Percentiles rank a stretch among this genome's conserved stretches.
These are phyloP conservation scores for Carex myosuroides DNA, from an alignment of 176 grass and related monocot species.

Conservation along the genomic window DNA sequence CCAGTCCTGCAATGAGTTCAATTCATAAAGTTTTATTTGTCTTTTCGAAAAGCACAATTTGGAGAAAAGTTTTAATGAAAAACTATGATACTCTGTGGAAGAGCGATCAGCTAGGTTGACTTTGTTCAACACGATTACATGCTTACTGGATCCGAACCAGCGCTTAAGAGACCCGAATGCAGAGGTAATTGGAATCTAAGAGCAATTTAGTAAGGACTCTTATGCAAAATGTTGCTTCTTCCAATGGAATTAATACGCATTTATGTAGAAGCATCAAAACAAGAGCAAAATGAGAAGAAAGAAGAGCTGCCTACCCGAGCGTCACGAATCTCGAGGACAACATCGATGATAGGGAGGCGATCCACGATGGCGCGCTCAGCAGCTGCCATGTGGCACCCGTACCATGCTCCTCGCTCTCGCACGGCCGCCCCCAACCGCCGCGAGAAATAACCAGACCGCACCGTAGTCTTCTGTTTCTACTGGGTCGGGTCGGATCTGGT, in stretches of 20 bases:
- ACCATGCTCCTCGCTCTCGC: no score
- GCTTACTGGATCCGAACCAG: conserved; percentile 26
- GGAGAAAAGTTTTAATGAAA: background rate
- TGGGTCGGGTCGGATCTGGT: background rate
- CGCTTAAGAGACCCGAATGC: conserved; percentile 29
- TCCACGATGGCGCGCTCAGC: conserved; percentile 43
- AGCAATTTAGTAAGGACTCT: background rate
- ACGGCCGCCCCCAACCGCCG: conserved; percentile 37
- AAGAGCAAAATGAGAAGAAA: background rate
- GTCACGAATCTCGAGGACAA: conserved; percentile 61
- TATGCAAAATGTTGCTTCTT: background rate
- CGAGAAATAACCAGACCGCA: conserved; percentile 29
- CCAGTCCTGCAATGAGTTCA: conserved; percentile 44
- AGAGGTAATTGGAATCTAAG: conserved; percentile 47
- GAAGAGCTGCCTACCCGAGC: conserved; percentile 33
- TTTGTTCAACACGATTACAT: conserved; percentile 53
- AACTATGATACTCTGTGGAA: conserved; percentile 24
- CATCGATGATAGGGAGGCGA: conserved; percentile 52
- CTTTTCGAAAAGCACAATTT: background rate
- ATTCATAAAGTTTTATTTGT: background rate
- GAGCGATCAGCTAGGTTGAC: conserved; percentile 43
- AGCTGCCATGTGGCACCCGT: no score
- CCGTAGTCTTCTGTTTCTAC: background rate
- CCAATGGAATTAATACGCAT: background rate
- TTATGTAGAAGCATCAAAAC: background rate